Evolutionary conservation across 2,329 filamentous ascomycete species (phyloP).

Genomic region (Curvularia sp.): DNA sequence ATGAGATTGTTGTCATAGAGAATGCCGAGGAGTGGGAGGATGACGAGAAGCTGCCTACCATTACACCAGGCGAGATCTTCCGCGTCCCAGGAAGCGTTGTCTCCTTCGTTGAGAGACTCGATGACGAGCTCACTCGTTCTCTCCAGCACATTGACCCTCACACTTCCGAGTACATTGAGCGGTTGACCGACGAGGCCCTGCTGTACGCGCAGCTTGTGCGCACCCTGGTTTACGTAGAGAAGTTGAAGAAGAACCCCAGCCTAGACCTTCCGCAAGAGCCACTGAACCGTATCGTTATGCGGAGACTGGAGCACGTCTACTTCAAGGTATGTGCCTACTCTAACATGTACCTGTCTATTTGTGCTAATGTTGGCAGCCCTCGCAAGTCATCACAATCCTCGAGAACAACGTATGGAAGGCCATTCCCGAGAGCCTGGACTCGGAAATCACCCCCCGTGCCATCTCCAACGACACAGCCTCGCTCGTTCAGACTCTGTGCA

Average conservation of each 20-base stretch:
- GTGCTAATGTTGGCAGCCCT: slow-evolving; percentile 64
- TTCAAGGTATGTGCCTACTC: slow-evolving; percentile 75
- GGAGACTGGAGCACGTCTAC: slow-evolving; percentile 95
- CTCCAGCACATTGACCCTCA: slow-evolving; percentile 97
- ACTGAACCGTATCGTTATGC: slow-evolving; percentile 91
- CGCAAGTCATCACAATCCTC: slow-evolving; percentile 89
- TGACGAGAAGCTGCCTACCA: slow-evolving; percentile 86
- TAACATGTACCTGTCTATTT: neutral
- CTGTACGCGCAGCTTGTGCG: slow-evolving; percentile 94
- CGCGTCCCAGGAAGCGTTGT: slow-evolving; percentile 93
- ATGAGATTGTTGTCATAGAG: slow-evolving; percentile 85
- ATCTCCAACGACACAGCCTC: slow-evolving; percentile 72
- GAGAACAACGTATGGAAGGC: slow-evolving; percentile 94
- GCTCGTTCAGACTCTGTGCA: slow-evolving; percentile 87
- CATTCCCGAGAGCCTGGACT: slow-evolving; percentile 74
- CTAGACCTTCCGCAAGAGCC: slow-evolving; percentile 83
- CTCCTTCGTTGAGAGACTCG: slow-evolving; percentile 91
- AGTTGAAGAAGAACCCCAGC: slow-evolving; percentile 71
- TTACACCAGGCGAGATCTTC: slow-evolving; percentile 79
- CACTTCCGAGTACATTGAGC: slow-evolving; percentile 97
- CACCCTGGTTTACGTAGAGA: slow-evolving; percentile 86
- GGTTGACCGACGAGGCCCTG: slow-evolving; percentile 85
- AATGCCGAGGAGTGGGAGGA: slow-evolving; percentile 98
- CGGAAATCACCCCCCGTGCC: slow-evolving; percentile 77
- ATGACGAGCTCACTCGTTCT: slow-evolving; percentile 97